Percentiles rank a stretch among this genome's conserved stretches.
Conservation (phyloP, 129 eudicot species). For the Saposhnikovia divaricata region DNA sequence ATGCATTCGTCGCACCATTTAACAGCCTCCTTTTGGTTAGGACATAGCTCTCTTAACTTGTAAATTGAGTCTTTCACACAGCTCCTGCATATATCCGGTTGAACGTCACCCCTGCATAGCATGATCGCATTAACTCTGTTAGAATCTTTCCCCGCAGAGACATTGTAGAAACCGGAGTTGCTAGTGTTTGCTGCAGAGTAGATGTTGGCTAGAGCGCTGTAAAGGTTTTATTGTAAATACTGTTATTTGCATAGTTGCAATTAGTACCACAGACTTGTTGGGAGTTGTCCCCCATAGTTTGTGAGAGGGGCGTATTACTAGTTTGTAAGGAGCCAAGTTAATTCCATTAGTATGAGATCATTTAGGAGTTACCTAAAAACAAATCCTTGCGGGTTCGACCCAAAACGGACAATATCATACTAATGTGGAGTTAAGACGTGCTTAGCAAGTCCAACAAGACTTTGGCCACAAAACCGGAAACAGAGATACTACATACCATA, state of each 20-base stretch:
- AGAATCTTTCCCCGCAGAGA: constrained; percentile 13
- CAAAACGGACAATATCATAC: too few species aligned
- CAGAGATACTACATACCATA: background rate
- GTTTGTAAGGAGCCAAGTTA: too few species aligned
- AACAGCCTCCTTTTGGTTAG: constrained; percentile 29
- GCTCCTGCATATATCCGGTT: constrained; percentile 10
- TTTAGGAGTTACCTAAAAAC: too few species aligned
- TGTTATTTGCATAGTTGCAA: background rate
- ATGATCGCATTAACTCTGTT: constrained; percentile 22
- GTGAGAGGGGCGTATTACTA: too few species aligned
- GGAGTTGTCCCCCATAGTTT: too few species aligned
- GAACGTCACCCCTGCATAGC: constrained; percentile 39
- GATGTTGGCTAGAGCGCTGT: background rate
- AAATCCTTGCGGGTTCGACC: too few species aligned
- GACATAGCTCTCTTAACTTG: constrained; percentile 15
- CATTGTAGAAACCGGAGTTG: constrained; percentile 20
- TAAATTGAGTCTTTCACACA: constrained; percentile 19
- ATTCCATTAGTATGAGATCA: too few species aligned
- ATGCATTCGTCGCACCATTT: constrained; percentile 19
- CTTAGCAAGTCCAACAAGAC: too few species aligned
- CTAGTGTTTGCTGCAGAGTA: background rate
- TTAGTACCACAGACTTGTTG: background rate
- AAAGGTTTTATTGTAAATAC: background rate
- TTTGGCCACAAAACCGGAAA: background rate
- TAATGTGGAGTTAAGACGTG: too few species aligned